Percentiles rank a stretch among this genome's conserved stretches.
phyloP scores from a whole-genome alignment of 169 alveolate genomes.

The Cryptosporidium viatorum region DNA sequence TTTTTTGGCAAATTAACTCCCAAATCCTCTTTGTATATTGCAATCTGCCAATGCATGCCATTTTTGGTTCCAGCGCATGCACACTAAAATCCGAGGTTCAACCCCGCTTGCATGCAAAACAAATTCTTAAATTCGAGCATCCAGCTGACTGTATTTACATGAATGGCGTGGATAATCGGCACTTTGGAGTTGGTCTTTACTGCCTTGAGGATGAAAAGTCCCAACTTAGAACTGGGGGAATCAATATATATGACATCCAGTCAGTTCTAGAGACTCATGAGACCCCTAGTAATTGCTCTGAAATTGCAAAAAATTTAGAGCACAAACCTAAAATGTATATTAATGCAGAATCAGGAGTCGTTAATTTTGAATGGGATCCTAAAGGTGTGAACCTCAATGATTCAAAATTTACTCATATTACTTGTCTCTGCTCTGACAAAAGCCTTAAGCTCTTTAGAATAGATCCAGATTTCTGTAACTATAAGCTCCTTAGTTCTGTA shows the following conservation, averaged over 20 bases:
- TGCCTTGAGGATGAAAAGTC: constrained; percentile 24
- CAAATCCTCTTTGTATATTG: background rate
- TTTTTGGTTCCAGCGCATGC: background rate
- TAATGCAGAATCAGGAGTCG: constrained; percentile 56
- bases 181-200: constrained; percentile 60
- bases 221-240: constrained; percentile 47
- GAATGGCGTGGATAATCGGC: constrained; percentile 2
- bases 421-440: constrained; percentile 57
- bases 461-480: constrained; percentile 3
- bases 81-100: background rate
- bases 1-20: background rate
- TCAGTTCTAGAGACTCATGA: background rate
- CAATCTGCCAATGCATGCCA: background rate
- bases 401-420: background rate
- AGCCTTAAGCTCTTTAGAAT: constrained; percentile 21
- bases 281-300: background rate
- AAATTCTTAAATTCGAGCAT: constrained; percentile 15
- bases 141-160: constrained; percentile 56
- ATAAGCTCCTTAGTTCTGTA: constrained; percentile 7
- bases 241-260: constrained; percentile 14
- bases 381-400: too few relatives aligned
- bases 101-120: background rate
- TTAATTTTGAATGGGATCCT: constrained; percentile 58
- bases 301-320: background rate
- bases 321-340: constrained; percentile 17